Conservation (phyloP, 2,329 filamentous ascomycete species). For the Fusarium sp. region DNA sequence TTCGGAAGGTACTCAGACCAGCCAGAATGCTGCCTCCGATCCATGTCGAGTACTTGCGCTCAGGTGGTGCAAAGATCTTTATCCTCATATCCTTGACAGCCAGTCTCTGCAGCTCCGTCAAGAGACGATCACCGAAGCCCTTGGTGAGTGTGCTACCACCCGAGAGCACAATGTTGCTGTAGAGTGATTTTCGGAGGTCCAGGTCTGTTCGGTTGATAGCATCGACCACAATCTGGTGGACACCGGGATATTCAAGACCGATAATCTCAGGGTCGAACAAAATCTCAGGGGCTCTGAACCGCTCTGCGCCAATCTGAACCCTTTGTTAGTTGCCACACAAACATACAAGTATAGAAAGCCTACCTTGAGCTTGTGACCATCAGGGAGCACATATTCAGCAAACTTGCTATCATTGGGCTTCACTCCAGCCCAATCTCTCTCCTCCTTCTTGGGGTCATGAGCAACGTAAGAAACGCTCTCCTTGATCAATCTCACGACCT, state of each 20-base stretch:
- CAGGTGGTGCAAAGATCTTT: constrained; percentile 97
- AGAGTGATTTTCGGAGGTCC: constrained; percentile 92
- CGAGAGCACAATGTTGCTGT: constrained; percentile 96
- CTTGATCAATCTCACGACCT: constrained; percentile 97
- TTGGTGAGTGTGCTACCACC: constrained; percentile 96
- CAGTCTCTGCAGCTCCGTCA: constrained; percentile 91
- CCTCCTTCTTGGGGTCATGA: constrained; percentile 89
- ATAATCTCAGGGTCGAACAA: constrained; percentile 98
- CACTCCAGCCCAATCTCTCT: constrained; percentile 91
- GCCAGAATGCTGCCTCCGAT: constrained; percentile 98
- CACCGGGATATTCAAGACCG: constrained; percentile 91
- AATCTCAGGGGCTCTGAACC: constrained; percentile 96
- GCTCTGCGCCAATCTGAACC: constrained; percentile 84
- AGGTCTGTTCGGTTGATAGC: constrained; percentile 95
- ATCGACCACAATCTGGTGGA: constrained; percentile 98
- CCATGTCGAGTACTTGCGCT: constrained; percentile 99
- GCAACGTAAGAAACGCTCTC: constrained; percentile 95
- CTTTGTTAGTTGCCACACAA: constrained; percentile 28
- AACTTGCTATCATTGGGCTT: constrained; percentile 83
- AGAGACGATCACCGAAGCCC: constrained; percentile 92
- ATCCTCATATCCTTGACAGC: constrained; percentile 99
- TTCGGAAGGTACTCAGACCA: constrained; percentile 96
- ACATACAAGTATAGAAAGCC: background rate
- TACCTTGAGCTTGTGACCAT: constrained; percentile 93
- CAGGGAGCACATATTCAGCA: constrained; percentile 89